Conservation (phyloP, 2,329 filamentous ascomycete species). For the Paecilomyces fulvus region DNA sequence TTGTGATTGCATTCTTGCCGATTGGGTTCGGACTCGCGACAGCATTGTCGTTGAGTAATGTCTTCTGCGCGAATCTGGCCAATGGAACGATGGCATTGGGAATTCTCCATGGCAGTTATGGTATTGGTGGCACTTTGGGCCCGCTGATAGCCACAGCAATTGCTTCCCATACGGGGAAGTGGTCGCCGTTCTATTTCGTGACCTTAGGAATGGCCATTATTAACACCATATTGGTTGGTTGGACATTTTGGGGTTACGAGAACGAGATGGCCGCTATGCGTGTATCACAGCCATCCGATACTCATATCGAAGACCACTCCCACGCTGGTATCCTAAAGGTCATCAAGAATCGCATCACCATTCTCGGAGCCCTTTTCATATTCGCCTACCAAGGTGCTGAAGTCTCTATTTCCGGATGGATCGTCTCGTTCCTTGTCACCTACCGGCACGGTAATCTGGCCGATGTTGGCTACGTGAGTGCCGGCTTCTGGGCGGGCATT, state of each 20-base stretch:
- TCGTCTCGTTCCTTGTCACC: constrained; percentile 74
- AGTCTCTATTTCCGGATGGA: constrained; percentile 77
- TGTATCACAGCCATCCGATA: constrained; percentile 28
- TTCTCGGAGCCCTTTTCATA: constrained; percentile 72
- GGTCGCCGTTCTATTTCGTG: constrained; percentile 69
- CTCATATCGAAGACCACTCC: constrained; percentile 13
- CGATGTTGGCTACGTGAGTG: constrained; percentile 69
- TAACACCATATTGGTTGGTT: constrained; percentile 52
- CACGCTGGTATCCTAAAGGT: constrained; percentile 34
- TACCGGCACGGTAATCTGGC: constrained; percentile 61
- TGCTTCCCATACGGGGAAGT: constrained; percentile 52
- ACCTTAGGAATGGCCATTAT: constrained; percentile 50
- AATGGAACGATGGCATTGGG: constrained; percentile 44
- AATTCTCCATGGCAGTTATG: constrained; percentile 32
- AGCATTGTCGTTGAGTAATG: constrained; percentile 48
- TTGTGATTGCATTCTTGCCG: constrained; percentile 61
- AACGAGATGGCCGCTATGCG: constrained; percentile 45
- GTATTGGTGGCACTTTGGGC: constrained; percentile 54
- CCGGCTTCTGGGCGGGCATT: constrained; percentile 62
- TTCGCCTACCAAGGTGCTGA: constrained; percentile 81
- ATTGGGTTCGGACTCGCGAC: constrained; percentile 48
- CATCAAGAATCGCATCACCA: constrained; percentile 50
- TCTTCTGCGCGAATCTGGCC: constrained; percentile 47
- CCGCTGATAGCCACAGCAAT: constrained; percentile 69
- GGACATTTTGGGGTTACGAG: constrained; percentile 64